Evolutionary conservation across 2,329 filamentous ascomycete species (phyloP).

Genomic region (Calycina marina): DNA sequence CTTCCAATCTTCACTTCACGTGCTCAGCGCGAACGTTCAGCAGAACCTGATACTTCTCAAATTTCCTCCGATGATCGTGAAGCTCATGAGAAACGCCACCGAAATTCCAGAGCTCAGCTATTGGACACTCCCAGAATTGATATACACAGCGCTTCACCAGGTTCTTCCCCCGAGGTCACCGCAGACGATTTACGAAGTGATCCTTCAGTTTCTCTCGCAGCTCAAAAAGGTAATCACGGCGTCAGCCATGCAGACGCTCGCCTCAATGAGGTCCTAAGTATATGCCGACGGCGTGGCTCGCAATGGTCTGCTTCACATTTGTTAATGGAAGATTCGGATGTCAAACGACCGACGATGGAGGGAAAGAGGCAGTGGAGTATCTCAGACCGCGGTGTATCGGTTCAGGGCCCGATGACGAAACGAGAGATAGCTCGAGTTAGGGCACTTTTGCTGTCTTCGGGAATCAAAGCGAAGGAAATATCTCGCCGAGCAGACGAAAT

Average conservation of each 20-base stretch:
- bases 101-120: constrained; percentile 28
- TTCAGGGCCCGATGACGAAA: constrained; percentile 35
- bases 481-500: constrained; percentile 38
- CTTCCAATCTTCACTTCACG: constrained; percentile 37
- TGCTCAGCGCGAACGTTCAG: constrained; percentile 23
- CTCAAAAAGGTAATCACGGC: constrained; percentile 11
- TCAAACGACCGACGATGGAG: constrained; percentile 12
- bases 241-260: constrained; percentile 18
- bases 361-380: constrained; percentile 35
- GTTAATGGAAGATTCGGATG: constrained; percentile 24
- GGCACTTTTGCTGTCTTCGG: constrained; percentile 64
- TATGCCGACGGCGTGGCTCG: constrained; percentile 21
- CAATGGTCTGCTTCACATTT: constrained; percentile 31
- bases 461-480: constrained; percentile 82
- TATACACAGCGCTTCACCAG: constrained; percentile 23
- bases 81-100: constrained; percentile 24
- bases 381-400: constrained; percentile 27
- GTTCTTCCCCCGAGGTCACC: constrained; percentile 14
- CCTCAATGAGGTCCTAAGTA: constrained; percentile 22
- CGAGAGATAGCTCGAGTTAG: constrained; percentile 71
- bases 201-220: constrained; percentile 18
- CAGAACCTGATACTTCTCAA: background rate
- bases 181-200: constrained; percentile 6
- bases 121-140: constrained; percentile 35
- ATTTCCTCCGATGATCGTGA: constrained; percentile 25